Percentiles rank a stretch among this genome's conserved stretches.
phyloP scores from a whole-genome alignment of 2,329 filamentous ascomycete genomes.

The Chrysoporthe cubensis region DNA sequence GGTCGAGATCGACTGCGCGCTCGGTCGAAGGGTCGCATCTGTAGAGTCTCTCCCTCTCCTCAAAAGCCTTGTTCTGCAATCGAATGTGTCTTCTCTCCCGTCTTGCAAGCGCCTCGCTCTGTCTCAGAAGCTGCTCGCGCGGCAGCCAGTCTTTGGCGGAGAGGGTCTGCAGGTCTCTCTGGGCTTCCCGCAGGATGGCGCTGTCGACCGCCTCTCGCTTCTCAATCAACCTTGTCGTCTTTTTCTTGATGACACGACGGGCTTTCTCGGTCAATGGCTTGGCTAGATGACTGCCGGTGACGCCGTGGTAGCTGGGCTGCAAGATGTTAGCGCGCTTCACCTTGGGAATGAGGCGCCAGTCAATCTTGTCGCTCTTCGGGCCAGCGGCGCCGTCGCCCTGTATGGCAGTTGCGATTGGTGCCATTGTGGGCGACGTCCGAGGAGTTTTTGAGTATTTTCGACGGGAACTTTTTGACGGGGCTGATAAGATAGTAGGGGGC shows the following conservation, averaged over 20 bases:
- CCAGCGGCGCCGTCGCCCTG: not conserved
- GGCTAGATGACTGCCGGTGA: conserved; percentile 16
- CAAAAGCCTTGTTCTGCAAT: conserved; percentile 21
- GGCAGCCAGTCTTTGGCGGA: conserved; percentile 24
- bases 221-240: conserved; percentile 30
- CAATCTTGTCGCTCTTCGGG: not conserved
- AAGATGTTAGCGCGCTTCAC: not conserved
- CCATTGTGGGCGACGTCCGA: not conserved
- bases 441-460: not conserved
- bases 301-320: not conserved
- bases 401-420: not conserved
- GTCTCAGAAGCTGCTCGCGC: conserved; percentile 29
- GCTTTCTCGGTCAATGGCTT: conserved; percentile 28
- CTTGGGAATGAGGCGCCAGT: not conserved
- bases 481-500: conserved; percentile 8
- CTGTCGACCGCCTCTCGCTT: conserved; percentile 32
- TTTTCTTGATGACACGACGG: conserved; percentile 25
- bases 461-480: conserved; percentile 7
- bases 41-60: conserved; percentile 28
- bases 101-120: conserved; percentile 24
- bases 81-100: conserved; percentile 29
- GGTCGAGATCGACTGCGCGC: conserved; percentile 29
- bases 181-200: conserved; percentile 25
- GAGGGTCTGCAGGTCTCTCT: conserved; percentile 18
- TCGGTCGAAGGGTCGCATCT: conserved; percentile 26